These are phyloP conservation scores for Pseudonectria foliicola DNA, from an alignment of 2,329 filamentous ascomycete species.

Conservation along the genomic window DNA sequence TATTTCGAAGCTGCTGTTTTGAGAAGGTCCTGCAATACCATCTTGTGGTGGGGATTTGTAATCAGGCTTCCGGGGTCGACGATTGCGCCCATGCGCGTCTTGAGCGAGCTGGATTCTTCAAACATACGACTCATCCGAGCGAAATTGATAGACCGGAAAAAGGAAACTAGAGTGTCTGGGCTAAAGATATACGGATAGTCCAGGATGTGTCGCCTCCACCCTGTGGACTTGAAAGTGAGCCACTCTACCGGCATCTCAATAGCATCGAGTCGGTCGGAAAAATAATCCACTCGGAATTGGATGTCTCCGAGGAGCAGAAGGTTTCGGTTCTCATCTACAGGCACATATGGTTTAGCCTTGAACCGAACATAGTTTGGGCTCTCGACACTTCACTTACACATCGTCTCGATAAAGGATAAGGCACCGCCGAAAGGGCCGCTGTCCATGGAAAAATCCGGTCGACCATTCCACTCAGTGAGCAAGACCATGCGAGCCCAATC, in stretches of 20 bases:
- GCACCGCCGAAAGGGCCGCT: slow-evolving; percentile 65
- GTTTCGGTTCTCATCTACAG: slow-evolving; percentile 52
- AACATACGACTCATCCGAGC: slow-evolving; percentile 75
- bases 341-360: neutral
- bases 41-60: slow-evolving; percentile 50
- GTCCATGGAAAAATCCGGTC: slow-evolving; percentile 60
- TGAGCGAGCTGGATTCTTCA: slow-evolving; percentile 57
- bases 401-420: slow-evolving; percentile 61
- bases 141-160: slow-evolving; percentile 85
- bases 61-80: slow-evolving; percentile 48
- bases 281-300: slow-evolving; percentile 68
- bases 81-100: slow-evolving; percentile 49
- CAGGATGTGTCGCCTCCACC: slow-evolving; percentile 64
- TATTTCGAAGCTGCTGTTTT: slow-evolving; percentile 63
- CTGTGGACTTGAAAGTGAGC: slow-evolving; percentile 54
- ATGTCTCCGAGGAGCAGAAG: slow-evolving; percentile 58
- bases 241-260: slow-evolving; percentile 69
- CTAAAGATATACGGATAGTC: slow-evolving; percentile 77
- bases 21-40: slow-evolving; percentile 55
- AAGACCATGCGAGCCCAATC: slow-evolving; percentile 72
- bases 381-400: slow-evolving; percentile 50
- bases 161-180: slow-evolving; percentile 64
- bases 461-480: slow-evolving; percentile 74
- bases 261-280: slow-evolving; percentile 68
- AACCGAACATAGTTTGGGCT: neutral